A percentile compares a stretch with the other conserved stretches of the same genome.
Conservation (phyloP, 2,329 filamentous ascomycete genomes). For the Alternaria sp. region DNA sequence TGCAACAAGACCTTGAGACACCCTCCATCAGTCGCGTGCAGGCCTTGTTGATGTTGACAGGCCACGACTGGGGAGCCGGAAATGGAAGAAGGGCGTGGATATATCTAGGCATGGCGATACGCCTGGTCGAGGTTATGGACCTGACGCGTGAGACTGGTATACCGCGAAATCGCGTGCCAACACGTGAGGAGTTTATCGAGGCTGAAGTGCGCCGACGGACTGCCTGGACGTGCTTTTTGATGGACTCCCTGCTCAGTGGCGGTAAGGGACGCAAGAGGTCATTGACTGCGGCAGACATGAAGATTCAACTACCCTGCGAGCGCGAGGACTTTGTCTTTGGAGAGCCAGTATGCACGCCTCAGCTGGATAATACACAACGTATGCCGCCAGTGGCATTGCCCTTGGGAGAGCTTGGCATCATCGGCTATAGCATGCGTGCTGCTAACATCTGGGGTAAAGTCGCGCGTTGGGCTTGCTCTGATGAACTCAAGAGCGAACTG, state of each 20-base stretch:
- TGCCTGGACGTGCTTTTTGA: constrained; percentile 55
- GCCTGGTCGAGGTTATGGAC: constrained; percentile 53
- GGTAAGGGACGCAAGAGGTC: constrained; percentile 52
- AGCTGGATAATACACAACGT: constrained; percentile 42
- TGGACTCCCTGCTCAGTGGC: constrained; percentile 54
- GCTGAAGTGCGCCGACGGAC: constrained; percentile 52
- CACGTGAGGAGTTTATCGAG: constrained; percentile 53
- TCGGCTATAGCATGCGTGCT: constrained; percentile 51
- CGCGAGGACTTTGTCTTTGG: constrained; percentile 52
- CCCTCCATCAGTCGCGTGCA: constrained; percentile 52
- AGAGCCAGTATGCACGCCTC: constrained; percentile 48
- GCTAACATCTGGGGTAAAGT: constrained; percentile 55
- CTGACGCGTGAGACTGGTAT: constrained; percentile 48
- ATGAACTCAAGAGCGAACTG: constrained; percentile 47
- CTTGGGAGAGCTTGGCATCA: constrained; percentile 49
- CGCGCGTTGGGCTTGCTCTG: constrained; percentile 52
- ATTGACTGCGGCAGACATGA: constrained; percentile 48
- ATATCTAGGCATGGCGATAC: constrained; percentile 54
- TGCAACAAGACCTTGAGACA: constrained; percentile 53
- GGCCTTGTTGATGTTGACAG: constrained; percentile 55
- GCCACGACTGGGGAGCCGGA: constrained; percentile 59
- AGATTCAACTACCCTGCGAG: constrained; percentile 53
- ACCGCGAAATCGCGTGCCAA: constrained; percentile 43
- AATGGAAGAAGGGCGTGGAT: constrained; percentile 54
- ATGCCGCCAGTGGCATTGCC: constrained; percentile 42